Base-by-base conservation (phyloP, 805 yeast species). In the Kodamaea sagamina region DNA sequence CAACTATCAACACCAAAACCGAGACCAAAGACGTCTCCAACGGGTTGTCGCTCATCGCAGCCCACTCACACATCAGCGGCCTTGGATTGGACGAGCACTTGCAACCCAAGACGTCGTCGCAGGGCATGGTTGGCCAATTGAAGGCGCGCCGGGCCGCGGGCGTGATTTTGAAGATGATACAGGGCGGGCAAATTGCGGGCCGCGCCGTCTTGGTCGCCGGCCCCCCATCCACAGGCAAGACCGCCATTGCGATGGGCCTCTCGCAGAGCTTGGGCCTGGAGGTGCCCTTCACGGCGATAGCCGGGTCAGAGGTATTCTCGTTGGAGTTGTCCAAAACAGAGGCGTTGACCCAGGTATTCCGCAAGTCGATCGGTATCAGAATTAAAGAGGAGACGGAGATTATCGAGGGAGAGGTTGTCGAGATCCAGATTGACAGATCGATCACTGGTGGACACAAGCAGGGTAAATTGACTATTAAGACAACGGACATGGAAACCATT, bases 351-450 rank as follows among this genome's bases (percentile, higher is more conserved):
- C 99, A 93, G 71, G 95, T 96, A 17, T 92, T 93, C 70, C 81
- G 99, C 64, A 90, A 86, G 62, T 86, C 96, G 4, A 93, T 93
- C 60, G 99, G 99, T 32, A 84, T 93, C 51, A 84, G 86, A 62
- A 95, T 93, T 63, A 89, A 86, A 61, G 99, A 93, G 67, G 97
- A 93, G 55, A 90, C 97, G 24, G 99, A 93, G 67, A 81, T 93
- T 43, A 92, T 93, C 53, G 98, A 93, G 71, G 99, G 99, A 63
- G 99, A 93, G 68, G 99, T 93, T 40, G 97, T 93, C 27, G 99
- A 93, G 68, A 86, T 89, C 59, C 96, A 88, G 68, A 88, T 89
- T 53, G 97, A 89, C 67, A 80, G 96, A 60, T 84, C 95, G 17
- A 79, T 93, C 44, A 86, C 96, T 7, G 99, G 99, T 31, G 99